Conservation (phyloP, 495 filamentous ascomycete genomes). For the Sabuloglossum arenarium region DNA sequence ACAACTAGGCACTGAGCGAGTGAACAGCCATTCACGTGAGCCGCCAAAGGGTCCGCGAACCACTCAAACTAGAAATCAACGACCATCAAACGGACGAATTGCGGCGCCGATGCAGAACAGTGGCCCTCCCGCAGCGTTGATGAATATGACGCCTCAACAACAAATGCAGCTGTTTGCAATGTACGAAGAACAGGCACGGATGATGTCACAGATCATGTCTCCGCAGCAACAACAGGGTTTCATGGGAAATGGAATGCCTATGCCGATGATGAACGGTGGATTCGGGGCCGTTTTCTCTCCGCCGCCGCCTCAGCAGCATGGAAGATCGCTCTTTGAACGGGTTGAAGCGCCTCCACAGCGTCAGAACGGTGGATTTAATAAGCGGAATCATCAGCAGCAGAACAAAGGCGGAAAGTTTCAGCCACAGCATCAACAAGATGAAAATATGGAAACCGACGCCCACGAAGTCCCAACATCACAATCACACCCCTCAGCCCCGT, state of each 20-base stretch:
- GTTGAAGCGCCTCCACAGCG: conserved; percentile 31
- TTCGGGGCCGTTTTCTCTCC: neutral
- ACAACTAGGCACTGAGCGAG: conserved; percentile 49
- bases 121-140: conserved; percentile 15
- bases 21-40: conserved; percentile 51
- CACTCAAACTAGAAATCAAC: conserved; percentile 19
- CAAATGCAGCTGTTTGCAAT: conserved; percentile 65
- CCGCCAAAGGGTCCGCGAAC: conserved; percentile 51
- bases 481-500: conserved; percentile 24
- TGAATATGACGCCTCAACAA: conserved; percentile 42
- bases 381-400: conserved; percentile 13
- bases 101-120: conserved; percentile 20
- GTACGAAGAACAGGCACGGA: conserved; percentile 72
- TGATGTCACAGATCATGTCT: conserved; percentile 45
- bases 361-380: conserved; percentile 19
- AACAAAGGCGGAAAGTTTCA: conserved; percentile 7
- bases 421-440: conserved; percentile 3
- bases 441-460: conserved; percentile 11
- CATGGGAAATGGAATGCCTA: conserved; percentile 12
- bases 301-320: conserved; percentile 17
- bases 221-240: conserved; percentile 20
- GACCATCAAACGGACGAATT: conserved; percentile 4
- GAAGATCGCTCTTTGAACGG: conserved; percentile 62
- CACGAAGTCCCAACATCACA: conserved; percentile 8
- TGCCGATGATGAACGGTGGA: conserved; percentile 14